Evolutionary conservation across 2,329 filamentous ascomycete species (phyloP).

Genomic region (Penicillium thymicola): DNA sequence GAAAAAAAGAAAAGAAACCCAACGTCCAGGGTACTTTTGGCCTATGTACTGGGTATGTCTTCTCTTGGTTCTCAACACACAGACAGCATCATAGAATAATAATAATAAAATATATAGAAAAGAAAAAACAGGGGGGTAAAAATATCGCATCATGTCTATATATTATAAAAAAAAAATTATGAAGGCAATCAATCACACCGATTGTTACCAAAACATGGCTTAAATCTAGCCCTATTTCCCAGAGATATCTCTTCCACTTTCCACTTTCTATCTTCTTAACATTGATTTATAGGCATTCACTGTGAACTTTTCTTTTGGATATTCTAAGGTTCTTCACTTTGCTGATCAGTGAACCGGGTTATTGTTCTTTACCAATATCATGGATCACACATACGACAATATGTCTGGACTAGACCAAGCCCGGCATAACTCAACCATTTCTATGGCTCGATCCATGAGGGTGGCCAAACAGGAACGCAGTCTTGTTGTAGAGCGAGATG

Average conservation of each 20-base stretch:
- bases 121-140: background rate
- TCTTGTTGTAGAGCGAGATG: constrained; percentile 31
- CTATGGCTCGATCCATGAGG: constrained; percentile 25
- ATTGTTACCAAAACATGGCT: constrained; percentile 31
- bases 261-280: constrained; percentile 18
- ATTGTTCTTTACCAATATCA: background rate
- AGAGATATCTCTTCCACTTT: constrained; percentile 23
- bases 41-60: background rate
- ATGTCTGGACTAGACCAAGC: constrained; percentile 9
- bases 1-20: constrained; percentile 3
- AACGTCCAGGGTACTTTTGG: constrained; percentile 8
- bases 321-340: constrained; percentile 2
- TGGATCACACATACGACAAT: constrained; percentile 6
- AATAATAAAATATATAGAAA: background rate
- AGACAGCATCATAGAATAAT: background rate
- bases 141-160: background rate
- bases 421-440: constrained; percentile 23
- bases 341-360: background rate
- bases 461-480: constrained; percentile 28
- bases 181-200: constrained; percentile 24
- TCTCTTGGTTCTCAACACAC: background rate
- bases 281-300: constrained; percentile 8
- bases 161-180: constrained; percentile 3
- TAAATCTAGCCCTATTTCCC: constrained; percentile 34
- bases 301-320: constrained; percentile 8